Percentiles rank a stretch among this genome's conserved stretches.
Conservation (phyloP, 441 rosid genomes). For the Arabidopsis hybrid region DNA sequence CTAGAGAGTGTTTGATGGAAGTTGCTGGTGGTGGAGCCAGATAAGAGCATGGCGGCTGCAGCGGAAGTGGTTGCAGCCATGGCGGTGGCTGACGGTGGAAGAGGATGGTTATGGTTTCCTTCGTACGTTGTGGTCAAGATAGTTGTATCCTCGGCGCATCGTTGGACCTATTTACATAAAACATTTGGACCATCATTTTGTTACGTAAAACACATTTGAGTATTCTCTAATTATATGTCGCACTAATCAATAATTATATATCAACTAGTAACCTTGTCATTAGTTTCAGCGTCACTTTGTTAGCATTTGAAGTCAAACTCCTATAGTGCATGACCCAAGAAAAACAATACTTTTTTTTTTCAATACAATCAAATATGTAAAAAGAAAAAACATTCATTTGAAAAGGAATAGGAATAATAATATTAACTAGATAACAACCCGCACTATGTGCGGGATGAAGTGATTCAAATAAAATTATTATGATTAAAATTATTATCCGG, state of each 20-base stretch:
- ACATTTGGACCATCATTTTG: too few relatives aligned
- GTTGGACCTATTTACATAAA: conserved; percentile 64
- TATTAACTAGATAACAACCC: too few relatives aligned
- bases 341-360: neutral
- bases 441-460: too few relatives aligned
- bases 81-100: conserved; percentile 83
- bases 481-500: too few relatives aligned
- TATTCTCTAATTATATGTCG: neutral
- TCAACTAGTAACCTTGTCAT: too few relatives aligned
- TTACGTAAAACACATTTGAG: neutral
- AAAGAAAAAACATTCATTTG: too few relatives aligned
- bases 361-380: neutral
- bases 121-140: conserved; percentile 88
- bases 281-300: neutral
- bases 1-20: conserved; percentile 50
- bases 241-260: neutral
- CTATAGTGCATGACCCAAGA: neutral
- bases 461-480: too few relatives aligned
- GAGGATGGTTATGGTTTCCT: conserved; percentile 91
- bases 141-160: conserved; percentile 81
- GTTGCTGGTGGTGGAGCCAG: conserved; percentile 67
- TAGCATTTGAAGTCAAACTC: neutral
- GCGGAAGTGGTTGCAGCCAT: conserved; percentile 87
- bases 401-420: too few relatives aligned
- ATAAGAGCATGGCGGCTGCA: conserved; percentile 85